These are phyloP conservation scores for Pleurotus platypus DNA, from an alignment of 768 basidiomycete genomes.

Conservation along the genomic window DNA sequence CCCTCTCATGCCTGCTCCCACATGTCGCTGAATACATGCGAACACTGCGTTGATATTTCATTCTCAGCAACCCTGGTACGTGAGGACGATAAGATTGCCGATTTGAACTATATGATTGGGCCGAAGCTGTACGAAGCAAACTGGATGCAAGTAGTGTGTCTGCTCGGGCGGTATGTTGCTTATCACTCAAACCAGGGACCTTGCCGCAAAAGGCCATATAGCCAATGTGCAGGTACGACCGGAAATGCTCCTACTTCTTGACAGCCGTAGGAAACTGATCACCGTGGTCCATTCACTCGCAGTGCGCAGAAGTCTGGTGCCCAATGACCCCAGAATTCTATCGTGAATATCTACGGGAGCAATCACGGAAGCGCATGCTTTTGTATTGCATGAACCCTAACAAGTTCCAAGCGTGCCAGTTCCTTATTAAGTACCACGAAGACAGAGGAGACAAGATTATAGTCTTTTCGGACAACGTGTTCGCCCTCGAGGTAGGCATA, in stretches of 20 bases:
- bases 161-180: constrained; percentile 10
- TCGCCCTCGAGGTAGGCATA: constrained; percentile 78
- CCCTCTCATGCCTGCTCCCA: background rate
- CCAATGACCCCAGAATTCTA: constrained; percentile 99
- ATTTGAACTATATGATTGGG: constrained; percentile 98
- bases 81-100: constrained; percentile 98
- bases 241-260: constrained; percentile 1
- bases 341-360: constrained; percentile 91
- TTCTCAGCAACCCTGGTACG: constrained; percentile 88
- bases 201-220: constrained; percentile 98
- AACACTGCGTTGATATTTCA: background rate
- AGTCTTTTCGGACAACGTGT: constrained; percentile 99
- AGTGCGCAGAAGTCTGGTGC: constrained; percentile 99
- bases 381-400: constrained; percentile 99
- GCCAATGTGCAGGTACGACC: constrained; percentile 92
- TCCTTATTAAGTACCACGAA: constrained; percentile 97
- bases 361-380: constrained; percentile 90
- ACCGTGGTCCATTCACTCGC: constrained; percentile 10
- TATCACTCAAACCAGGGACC: constrained; percentile 50
- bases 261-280: background rate
- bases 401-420: constrained; percentile 99
- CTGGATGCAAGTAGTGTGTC: constrained; percentile 70
- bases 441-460: constrained; percentile 98
- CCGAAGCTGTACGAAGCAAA: constrained; percentile 99
- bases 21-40: background rate